Evolutionary conservation across 768 basidiomycete species (phyloP), one percentile per base, ranked within the genome.

Genomic region (Melanogaster broomeanus): DNA sequence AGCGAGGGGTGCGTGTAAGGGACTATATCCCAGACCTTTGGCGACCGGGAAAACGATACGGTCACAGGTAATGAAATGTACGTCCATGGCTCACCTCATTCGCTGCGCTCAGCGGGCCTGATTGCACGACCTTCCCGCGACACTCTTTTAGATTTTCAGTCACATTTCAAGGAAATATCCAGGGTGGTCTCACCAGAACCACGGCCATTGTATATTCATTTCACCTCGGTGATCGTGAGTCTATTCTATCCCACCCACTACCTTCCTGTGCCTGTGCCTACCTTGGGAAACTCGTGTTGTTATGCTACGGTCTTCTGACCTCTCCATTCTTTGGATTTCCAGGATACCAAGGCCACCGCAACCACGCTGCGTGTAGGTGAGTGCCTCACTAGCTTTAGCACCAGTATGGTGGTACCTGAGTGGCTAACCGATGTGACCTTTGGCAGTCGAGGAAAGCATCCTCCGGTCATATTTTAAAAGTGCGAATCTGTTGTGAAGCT

Each of bases 281-380:
- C 25, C 37, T 13, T 44, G 42, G 34, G 45, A 51, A 48, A 39
- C 30, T 10, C 45, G 49, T 15, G 13, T 43, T 21, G 24, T 38
- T 30, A 27, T 7, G 18, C 33, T 42, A 22, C 40, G 45, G 46
- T 31, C 39, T 37, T 30, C 40, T 62, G 44, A 62, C 48, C n/a
- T 41, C 43, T 28, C 24, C 18, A 12, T 50, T 55, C 42, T 58
- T 49, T 52, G 12, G 25, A 48, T 48, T 49, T 48, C 33, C 61
- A 90, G 88, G 88, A 91, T 58, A 90, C 86, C 1, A 76, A 80
- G 56, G 81, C 86, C 7, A 91, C 89, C 3, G 87, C 86, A 24
- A 76, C 79, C 21, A 91, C 89, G 3, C 69, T 91, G 37, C 78
- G 77, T 30, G 80, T 84, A 58, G 86, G 86, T 85, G 61, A 67